Percentiles rank a stretch among this genome's conserved stretches.
These are phyloP conservation scores for Beverwykella pulmonaria DNA, from an alignment of 495 filamentous ascomycete species.

Conservation along the genomic window DNA sequence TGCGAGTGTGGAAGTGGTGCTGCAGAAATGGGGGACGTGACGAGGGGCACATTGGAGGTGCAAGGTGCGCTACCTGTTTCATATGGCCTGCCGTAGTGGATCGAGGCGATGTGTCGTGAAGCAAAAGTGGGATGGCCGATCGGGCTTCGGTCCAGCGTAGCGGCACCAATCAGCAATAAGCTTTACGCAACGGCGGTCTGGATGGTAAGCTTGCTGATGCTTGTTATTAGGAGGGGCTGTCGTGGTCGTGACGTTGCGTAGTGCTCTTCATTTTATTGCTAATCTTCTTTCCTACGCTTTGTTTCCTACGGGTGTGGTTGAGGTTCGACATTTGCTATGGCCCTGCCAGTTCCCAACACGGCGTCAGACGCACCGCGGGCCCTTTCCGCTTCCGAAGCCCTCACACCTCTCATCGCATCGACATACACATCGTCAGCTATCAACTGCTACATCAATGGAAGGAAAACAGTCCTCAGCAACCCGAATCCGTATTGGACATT, in stretches of 20 bases:
- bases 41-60: background rate
- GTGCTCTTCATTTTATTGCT: background rate
- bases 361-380: slow-evolving; percentile 23
- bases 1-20: slow-evolving; percentile 16
- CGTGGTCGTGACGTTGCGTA: background rate
- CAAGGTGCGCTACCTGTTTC: background rate
- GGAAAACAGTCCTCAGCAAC: slow-evolving; percentile 26
- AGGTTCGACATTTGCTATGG: slow-evolving; percentile 15
- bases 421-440: slow-evolving; percentile 43
- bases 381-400: slow-evolving; percentile 28
- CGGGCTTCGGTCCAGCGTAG: background rate
- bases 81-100: background rate
- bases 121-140: slow-evolving; percentile 23
- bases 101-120: background rate
- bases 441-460: slow-evolving; percentile 37
- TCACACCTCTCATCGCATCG: slow-evolving; percentile 36
- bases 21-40: slow-evolving; percentile 18
- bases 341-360: slow-evolving; percentile 26
- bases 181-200: slow-evolving; percentile 3
- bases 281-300: background rate
- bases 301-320: background rate
- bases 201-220: slow-evolving; percentile 11
- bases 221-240: background rate
- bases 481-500: slow-evolving; percentile 47
- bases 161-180: slow-evolving; percentile 21